A percentile compares a stretch with the other conserved stretches of the same genome.
phyloP scores from a whole-genome alignment of 345 rosid genomes.

The Corchorus capsularis region DNA sequence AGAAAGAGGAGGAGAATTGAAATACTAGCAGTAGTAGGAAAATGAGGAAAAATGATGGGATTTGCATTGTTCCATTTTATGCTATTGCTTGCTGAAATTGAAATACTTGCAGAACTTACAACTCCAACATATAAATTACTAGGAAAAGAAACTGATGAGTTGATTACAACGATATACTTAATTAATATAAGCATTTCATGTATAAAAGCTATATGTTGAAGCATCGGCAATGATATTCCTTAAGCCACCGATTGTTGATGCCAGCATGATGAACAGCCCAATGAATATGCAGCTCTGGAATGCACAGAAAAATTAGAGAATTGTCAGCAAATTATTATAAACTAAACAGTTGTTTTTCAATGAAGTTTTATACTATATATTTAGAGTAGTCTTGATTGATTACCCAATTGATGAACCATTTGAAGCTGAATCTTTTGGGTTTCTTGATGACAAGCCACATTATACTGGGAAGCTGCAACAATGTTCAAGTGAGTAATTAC shows the following conservation, averaged over 20 bases:
- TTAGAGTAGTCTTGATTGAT: neutral
- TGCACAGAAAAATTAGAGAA: neutral
- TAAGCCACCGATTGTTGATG: slow-evolving; percentile 90
- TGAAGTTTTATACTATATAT: neutral
- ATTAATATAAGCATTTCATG: slow-evolving; percentile 31
- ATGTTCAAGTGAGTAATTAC: neutral
- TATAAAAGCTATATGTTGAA: slow-evolving; percentile 76
- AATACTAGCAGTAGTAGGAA: neutral
- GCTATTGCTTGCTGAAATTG: neutral
- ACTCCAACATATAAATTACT: neutral
- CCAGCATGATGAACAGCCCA: slow-evolving; percentile 83
- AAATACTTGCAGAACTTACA: neutral
- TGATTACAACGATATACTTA: neutral
- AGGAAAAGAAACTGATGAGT: neutral
- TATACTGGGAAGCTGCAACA: slow-evolving; percentile 79
- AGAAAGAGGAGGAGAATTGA: neutral
- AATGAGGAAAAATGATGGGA: neutral
- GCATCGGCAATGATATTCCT: slow-evolving; percentile 81
- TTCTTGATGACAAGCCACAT: slow-evolving; percentile 94
- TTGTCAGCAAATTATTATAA: neutral
- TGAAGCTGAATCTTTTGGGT: slow-evolving; percentile 68
- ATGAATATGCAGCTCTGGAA: slow-evolving; percentile 56
- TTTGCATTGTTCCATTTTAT: slow-evolving; percentile 5
- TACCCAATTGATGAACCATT: slow-evolving; percentile 96
- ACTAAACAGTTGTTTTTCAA: no score